These are phyloP conservation scores for Backusella sp. DNA, from an alignment of 192 early-diverging fungal genomes.

Conservation along the genomic window DNA sequence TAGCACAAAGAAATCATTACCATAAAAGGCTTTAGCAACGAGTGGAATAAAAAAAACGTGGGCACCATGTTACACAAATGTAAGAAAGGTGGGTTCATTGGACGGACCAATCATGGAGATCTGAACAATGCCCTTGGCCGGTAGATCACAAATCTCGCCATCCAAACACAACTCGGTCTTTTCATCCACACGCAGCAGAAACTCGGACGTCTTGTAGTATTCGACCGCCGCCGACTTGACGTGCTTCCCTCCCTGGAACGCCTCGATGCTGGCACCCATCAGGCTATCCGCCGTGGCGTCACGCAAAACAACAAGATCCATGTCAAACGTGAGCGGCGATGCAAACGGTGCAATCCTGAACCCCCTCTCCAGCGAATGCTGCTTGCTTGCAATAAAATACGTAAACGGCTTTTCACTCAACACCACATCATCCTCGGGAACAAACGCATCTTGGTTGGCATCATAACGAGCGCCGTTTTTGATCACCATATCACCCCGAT, in stretches of 20 bases:
- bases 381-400: conserved; percentile 46
- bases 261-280: conserved; percentile 30
- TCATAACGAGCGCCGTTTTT: conserved; percentile 28
- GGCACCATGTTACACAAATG: not conserved
- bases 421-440: not conserved
- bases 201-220: conserved; percentile 39
- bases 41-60: conserved; percentile 8
- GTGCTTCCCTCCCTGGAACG: conserved; percentile 37
- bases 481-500: conserved; percentile 35
- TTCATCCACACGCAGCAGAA: conserved; percentile 39
- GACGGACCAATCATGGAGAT: conserved; percentile 2
- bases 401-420: conserved; percentile 36
- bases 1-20: not conserved
- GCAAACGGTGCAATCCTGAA: conserved; percentile 49
- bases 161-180: conserved; percentile 45
- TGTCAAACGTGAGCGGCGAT: conserved; percentile 35
- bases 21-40: not conserved
- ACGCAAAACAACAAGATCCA: conserved; percentile 44
- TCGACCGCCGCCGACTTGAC: conserved; percentile 31
- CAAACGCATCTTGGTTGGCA: not conserved
- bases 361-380: conserved; percentile 46
- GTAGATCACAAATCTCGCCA: conserved; percentile 38
- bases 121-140: conserved; percentile 13
- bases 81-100: not conserved
- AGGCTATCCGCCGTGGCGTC: conserved; percentile 34